Conservation (phyloP, 495 filamentous ascomycete species). For the Xylaria telfairii region DNA sequence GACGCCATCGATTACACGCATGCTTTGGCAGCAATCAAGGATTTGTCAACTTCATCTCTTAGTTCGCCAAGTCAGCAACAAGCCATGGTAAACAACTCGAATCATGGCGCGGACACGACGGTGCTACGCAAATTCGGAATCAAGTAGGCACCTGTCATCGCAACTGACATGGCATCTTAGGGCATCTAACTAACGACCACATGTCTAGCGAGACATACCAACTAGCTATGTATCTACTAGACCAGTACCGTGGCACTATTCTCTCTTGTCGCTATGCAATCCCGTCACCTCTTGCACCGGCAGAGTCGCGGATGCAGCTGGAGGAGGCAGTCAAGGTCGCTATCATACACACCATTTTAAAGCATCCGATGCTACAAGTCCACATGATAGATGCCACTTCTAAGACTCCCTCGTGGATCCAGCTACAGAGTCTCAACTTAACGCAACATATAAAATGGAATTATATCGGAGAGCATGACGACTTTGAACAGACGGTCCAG, state of each 20-base stretch:
- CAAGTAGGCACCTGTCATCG: not conserved
- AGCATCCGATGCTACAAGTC: conserved; percentile 28
- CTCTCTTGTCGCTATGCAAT: conserved; percentile 31
- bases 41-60: too few relatives aligned
- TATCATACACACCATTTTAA: conserved; percentile 23
- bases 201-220: conserved; percentile 20
- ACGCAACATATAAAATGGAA: conserved; percentile 22
- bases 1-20: too few relatives aligned
- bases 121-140: conserved; percentile 8
- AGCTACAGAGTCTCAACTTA: conserved; percentile 21
- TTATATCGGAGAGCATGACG: not conserved
- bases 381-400: conserved; percentile 25
- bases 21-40: too few relatives aligned
- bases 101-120: not conserved
- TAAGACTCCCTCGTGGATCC: conserved; percentile 19
- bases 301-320: conserved; percentile 19
- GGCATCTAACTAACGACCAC: not conserved
- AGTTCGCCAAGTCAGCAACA: too few relatives aligned
- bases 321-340: conserved; percentile 25
- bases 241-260: conserved; percentile 32
- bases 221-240: conserved; percentile 29
- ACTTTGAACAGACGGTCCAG: conserved; percentile 27
- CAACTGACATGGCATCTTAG: not conserved
- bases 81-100: not conserved
- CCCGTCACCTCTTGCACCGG: conserved; percentile 22